Evolutionary conservation across 2,329 filamentous ascomycete species (phyloP).

Genomic region (Arthrocladium fulminans): DNA sequence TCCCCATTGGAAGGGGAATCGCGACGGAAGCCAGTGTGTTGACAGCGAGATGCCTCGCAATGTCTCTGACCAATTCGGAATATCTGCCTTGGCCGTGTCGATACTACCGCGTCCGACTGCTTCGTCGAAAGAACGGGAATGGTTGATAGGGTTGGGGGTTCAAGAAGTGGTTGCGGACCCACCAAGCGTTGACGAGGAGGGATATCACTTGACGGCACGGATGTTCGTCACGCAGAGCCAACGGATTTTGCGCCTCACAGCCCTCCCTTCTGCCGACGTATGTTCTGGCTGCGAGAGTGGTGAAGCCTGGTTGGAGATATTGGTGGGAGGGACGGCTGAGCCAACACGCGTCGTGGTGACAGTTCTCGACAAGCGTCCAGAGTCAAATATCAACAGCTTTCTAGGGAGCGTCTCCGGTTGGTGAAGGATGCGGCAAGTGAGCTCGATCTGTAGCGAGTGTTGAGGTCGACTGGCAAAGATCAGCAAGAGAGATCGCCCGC

Average conservation of each 20-base stretch:
- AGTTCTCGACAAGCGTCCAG: not conserved
- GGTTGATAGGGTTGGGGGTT: not conserved
- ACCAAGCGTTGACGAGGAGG: too few species aligned
- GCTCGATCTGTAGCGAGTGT: not conserved
- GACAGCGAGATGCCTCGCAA: conserved; percentile 23
- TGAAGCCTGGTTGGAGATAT: not conserved
- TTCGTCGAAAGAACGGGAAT: not conserved
- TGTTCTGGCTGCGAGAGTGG: not conserved
- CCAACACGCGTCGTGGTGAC: not conserved
- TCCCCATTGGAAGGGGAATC: conserved; percentile 54
- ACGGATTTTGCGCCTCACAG: too few species aligned
- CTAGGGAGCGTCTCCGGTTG: not conserved
- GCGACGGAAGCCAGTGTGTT: conserved; percentile 56
- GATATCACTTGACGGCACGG: too few species aligned
- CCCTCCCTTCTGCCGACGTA: not conserved
- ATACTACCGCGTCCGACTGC: conserved; percentile 28
- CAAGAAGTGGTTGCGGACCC: too few species aligned
- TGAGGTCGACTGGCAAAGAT: conserved; percentile 2
- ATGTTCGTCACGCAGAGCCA: too few species aligned
- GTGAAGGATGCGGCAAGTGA: conserved; percentile 2
- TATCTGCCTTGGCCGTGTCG: conserved; percentile 26
- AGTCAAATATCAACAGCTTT: not conserved
- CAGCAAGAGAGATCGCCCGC: not conserved
- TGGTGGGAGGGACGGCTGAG: not conserved
- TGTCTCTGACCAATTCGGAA: not conserved